Evolutionary conservation across 1,284 basidiomycete species (phyloP).

Genomic region (Pseudozyma hubeiensis): DNA sequence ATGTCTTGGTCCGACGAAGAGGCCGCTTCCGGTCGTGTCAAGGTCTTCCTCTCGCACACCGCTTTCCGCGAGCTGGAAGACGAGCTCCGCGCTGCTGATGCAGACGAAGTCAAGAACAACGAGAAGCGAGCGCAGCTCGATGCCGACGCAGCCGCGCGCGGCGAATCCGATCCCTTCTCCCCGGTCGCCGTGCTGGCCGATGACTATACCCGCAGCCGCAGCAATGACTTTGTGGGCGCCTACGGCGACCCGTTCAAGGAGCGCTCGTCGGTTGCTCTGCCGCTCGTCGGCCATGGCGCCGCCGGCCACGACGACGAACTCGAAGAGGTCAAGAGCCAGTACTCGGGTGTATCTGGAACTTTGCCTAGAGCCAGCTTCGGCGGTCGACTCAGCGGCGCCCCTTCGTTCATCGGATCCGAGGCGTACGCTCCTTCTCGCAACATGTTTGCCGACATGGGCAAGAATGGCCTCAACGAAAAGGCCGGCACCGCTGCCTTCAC

Average conservation of each 20-base stretch:
- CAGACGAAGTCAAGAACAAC: slow-evolving; percentile 74
- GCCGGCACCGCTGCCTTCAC: slow-evolving; percentile 50
- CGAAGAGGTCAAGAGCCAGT: slow-evolving; percentile 59
- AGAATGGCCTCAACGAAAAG: slow-evolving; percentile 70
- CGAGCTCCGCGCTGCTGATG: slow-evolving; percentile 76
- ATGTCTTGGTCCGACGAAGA: slow-evolving; percentile 79
- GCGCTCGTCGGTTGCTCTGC: slow-evolving; percentile 72
- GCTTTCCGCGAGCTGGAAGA: slow-evolving; percentile 94
- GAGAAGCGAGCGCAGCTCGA: slow-evolving; percentile 74
- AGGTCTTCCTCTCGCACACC: slow-evolving; percentile 89
- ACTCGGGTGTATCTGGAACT: slow-evolving; percentile 44
- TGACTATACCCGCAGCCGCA: slow-evolving; percentile 69
- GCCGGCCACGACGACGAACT: slow-evolving; percentile 28
- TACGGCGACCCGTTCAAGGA: slow-evolving; percentile 67
- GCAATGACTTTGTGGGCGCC: slow-evolving; percentile 58
- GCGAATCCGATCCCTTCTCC: slow-evolving; percentile 74
- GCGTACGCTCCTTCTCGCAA: slow-evolving; percentile 88
- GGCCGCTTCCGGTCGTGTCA: slow-evolving; percentile 78
- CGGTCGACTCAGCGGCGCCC: slow-evolving; percentile 35
- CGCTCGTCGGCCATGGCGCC: slow-evolving; percentile 73
- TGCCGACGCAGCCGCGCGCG: slow-evolving; percentile 75
- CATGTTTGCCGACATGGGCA: slow-evolving; percentile 84
- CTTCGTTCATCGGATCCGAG: slow-evolving; percentile 55
- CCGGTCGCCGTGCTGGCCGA: slow-evolving; percentile 63
- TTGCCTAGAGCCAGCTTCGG: slow-evolving; percentile 39